Evolutionary conservation across 2,329 filamentous ascomycete species (phyloP), one percentile per base, ranked within the genome.

Genomic region (Lachnellula hyalina): DNA sequence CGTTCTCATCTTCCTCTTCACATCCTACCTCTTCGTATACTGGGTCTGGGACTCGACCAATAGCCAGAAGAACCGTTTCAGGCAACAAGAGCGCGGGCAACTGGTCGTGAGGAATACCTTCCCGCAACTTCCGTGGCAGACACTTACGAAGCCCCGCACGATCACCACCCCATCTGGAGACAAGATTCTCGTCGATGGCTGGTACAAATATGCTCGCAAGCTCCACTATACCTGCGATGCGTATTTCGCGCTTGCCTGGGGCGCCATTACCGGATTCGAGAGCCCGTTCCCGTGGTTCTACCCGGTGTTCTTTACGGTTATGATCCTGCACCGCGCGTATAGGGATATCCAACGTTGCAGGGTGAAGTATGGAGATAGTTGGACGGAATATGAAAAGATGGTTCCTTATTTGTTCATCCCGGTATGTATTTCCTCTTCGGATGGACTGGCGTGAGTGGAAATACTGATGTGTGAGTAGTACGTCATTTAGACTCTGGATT

Each of bases 11-110:
- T 73, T 77, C 49, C 77, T 95, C 51, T 93, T 82, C 67, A 69
- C 77, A 44, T 77, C 78, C 17, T 95, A 96, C 70, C 75, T 95
- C 47, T 86, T 89, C 69, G 84, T 87, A 62, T 96, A 96, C 77
- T 93, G 89, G 83, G 78, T 95, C 54, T 96, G 91, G 90, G 91
- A 96, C 69, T 94, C 90, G 42, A 86, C 84, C 73, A 96, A 96
- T 76, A 89, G 84, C 68, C 91, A 96, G 74, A 96, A 96, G 82
- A 96, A 96, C 75, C 85, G 88, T 61, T 96, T 93, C 82, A 85
- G 91, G 52, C 83, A 87, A 61, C 79, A 84, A 73, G 89, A 95
- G 74, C 83, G 86, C 57, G 90, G 90, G 58, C 85, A 84, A 40
- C 68, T 81, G 51, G 73, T 86, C 50, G 76, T 83, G 70, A 87